Conservation (phyloP, 2,329 filamentous ascomycete genomes). For the Hypoxylon sp. region DNA sequence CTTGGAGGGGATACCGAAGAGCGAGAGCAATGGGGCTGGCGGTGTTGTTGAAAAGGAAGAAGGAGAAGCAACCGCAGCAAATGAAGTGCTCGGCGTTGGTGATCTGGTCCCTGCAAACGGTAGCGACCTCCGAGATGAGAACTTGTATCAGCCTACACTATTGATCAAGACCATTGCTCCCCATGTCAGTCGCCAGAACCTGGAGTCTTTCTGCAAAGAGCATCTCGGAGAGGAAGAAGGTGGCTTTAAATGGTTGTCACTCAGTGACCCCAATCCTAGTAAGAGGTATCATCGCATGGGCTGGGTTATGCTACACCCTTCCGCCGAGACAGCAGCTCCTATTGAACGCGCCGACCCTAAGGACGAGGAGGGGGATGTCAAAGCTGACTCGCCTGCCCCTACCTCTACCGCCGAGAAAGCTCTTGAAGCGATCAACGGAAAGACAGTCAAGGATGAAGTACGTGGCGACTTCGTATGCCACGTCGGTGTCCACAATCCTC, state of each 20-base stretch:
- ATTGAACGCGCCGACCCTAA: slow-evolving; percentile 79
- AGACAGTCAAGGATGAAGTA: slow-evolving; percentile 94
- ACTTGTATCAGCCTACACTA: slow-evolving; percentile 87
- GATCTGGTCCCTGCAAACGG: slow-evolving; percentile 87
- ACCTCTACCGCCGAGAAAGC: slow-evolving; percentile 82
- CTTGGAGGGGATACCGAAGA: slow-evolving; percentile 92
- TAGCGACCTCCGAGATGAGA: slow-evolving; percentile 90
- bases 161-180: slow-evolving; percentile 98
- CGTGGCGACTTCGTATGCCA: slow-evolving; percentile 98
- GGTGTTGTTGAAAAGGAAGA: slow-evolving; percentile 93
- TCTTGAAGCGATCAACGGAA: slow-evolving; percentile 93
- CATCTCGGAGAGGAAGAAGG: slow-evolving; percentile 91
- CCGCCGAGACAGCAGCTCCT: slow-evolving; percentile 72
- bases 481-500: slow-evolving; percentile 94
- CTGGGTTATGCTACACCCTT: slow-evolving; percentile 95
- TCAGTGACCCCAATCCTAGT: slow-evolving; percentile 95
- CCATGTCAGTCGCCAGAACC: slow-evolving; percentile 91
- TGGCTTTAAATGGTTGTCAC: slow-evolving; percentile 93
- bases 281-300: slow-evolving; percentile 98
- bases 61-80: slow-evolving; percentile 89
- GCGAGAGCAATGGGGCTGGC: slow-evolving; percentile 87
- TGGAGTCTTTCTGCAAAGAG: slow-evolving; percentile 94
- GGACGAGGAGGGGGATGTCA: slow-evolving; percentile 72
- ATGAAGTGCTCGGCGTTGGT: slow-evolving; percentile 91
- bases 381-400: slow-evolving; percentile 62